A percentile compares a stretch with the other conserved stretches of the same genome.
These are phyloP conservation scores for Wallacemonas rigidus DNA, from an alignment of 208 protist genomes.

Conservation along the genomic window DNA sequence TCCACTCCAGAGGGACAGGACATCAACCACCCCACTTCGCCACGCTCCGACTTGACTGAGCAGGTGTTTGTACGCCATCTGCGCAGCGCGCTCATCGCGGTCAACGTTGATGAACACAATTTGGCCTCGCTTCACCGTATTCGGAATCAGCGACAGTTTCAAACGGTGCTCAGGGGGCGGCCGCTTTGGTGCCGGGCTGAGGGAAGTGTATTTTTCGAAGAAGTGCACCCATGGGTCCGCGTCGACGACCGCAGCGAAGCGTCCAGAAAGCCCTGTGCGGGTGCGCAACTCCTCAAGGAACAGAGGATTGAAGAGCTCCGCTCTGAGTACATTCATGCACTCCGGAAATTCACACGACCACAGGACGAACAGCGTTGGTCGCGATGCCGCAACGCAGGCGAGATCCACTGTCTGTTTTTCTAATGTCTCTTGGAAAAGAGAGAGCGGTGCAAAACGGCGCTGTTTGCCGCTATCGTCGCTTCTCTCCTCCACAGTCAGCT, in stretches of 20 bases:
- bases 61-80: conserved; percentile 38
- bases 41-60: conserved; percentile 34
- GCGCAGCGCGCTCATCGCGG: conserved; percentile 39
- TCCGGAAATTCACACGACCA: conserved; percentile 68
- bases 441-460: conserved; percentile 29
- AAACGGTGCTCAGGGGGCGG: conserved; percentile 19
- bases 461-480: conserved; percentile 24
- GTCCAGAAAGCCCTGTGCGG: conserved; percentile 26
- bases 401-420: conserved; percentile 66
- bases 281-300: conserved; percentile 29
- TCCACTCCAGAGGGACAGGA: conserved; percentile 82
- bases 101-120: conserved; percentile 89
- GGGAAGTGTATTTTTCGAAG: conserved; percentile 42
- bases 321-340: conserved; percentile 63
- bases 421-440: conserved; percentile 46
- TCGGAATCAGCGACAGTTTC: conserved; percentile 29
- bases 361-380: conserved; percentile 74
- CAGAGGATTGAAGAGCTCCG: conserved; percentile 61
- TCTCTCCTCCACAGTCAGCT: conserved; percentile 29
- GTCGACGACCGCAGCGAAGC: conserved; percentile 33
- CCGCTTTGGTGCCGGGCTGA: conserved; percentile 26
- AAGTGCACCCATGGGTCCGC: conserved; percentile 74
- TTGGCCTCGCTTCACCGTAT: conserved; percentile 60
- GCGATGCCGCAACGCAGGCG: conserved; percentile 43
- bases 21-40: conserved; percentile 65